These are phyloP conservation scores for Harrya chromipes DNA, from an alignment of 768 basidiomycete species.

Conservation along the genomic window DNA sequence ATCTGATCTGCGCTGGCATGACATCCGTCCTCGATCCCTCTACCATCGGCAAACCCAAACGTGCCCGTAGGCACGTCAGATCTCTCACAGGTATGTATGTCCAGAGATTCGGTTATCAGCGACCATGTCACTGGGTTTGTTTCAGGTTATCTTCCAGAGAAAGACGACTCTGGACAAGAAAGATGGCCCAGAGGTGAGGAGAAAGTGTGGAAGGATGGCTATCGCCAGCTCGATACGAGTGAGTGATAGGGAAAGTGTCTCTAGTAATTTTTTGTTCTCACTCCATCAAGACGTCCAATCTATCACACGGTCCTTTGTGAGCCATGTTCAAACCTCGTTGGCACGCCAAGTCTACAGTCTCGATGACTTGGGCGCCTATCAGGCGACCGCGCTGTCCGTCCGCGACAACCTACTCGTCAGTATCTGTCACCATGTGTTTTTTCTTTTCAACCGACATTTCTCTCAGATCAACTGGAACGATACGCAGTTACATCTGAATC, in stretches of 20 bases:
- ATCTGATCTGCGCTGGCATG: slow-evolving; percentile 34
- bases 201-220: slow-evolving; percentile 62
- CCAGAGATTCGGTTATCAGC: not conserved
- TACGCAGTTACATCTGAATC: slow-evolving; percentile 72
- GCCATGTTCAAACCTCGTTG: slow-evolving; percentile 84
- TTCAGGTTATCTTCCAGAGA: slow-evolving; percentile 75
- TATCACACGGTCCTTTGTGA: slow-evolving; percentile 74
- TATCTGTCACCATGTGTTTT: not conserved
- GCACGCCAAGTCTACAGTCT: slow-evolving; percentile 91
- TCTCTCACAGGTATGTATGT: slow-evolving; percentile 61
- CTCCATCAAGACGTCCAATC: slow-evolving; percentile 46
- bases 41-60: slow-evolving; percentile 56
- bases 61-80: slow-evolving; percentile 61
- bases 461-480: slow-evolving; percentile 79
- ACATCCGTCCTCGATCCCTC: slow-evolving; percentile 64
- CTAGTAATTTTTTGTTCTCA: slow-evolving; percentile 2
- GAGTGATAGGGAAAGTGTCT: slow-evolving; percentile 3
- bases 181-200: slow-evolving; percentile 86
- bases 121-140: slow-evolving; percentile 1
- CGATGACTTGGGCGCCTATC: slow-evolving; percentile 84
- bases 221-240: slow-evolving; percentile 60
- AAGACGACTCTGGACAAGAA: slow-evolving; percentile 72
- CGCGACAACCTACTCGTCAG: slow-evolving; percentile 83
- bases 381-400: slow-evolving; percentile 84
- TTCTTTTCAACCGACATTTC: not conserved